Evolutionary conservation across 2,329 filamentous ascomycete species (phyloP).

Genomic region (Didymella arachidicola): DNA sequence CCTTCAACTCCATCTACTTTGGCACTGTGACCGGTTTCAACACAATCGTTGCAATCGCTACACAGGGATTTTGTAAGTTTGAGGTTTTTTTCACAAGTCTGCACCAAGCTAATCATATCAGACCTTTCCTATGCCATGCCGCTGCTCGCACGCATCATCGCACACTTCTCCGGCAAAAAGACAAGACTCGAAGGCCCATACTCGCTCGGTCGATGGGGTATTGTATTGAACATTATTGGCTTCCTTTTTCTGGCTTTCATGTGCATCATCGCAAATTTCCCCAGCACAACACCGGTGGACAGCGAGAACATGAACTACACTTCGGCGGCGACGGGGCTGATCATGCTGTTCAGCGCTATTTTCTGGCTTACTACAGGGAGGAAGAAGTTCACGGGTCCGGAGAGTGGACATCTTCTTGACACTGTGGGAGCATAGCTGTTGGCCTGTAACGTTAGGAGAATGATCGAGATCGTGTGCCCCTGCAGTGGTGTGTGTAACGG

Average conservation of each 20-base stretch:
- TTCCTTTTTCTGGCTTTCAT: slow-evolving; percentile 63
- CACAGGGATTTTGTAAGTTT: slow-evolving; percentile 62
- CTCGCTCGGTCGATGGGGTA: slow-evolving; percentile 56
- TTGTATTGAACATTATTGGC: slow-evolving; percentile 59
- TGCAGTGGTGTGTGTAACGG: no score
- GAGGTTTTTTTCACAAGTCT: neutral
- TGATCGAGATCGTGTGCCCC: no score
- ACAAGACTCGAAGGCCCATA: slow-evolving; percentile 56
- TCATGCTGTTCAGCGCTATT: slow-evolving; percentile 59
- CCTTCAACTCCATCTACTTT: slow-evolving; percentile 64
- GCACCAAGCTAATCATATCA: slow-evolving; percentile 26
- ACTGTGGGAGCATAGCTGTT: neutral
- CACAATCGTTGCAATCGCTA: slow-evolving; percentile 65
- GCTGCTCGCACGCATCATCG: slow-evolving; percentile 59
- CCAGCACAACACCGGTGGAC: slow-evolving; percentile 59
- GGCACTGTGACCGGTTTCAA: slow-evolving; percentile 63
- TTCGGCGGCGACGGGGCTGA: slow-evolving; percentile 62
- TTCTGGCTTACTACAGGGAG: slow-evolving; percentile 63
- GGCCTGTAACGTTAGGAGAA: no score
- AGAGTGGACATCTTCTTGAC: slow-evolving; percentile 29
- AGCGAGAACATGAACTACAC: slow-evolving; percentile 67
- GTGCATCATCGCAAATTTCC: slow-evolving; percentile 65
- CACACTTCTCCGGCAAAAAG: slow-evolving; percentile 54
- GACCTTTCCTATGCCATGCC: slow-evolving; percentile 66
- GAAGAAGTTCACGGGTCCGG: slow-evolving; percentile 61